Base-by-base conservation (phyloP, 225 moss, liverwort and hornwort genomes). In the Polytrichum formosum region DNA sequence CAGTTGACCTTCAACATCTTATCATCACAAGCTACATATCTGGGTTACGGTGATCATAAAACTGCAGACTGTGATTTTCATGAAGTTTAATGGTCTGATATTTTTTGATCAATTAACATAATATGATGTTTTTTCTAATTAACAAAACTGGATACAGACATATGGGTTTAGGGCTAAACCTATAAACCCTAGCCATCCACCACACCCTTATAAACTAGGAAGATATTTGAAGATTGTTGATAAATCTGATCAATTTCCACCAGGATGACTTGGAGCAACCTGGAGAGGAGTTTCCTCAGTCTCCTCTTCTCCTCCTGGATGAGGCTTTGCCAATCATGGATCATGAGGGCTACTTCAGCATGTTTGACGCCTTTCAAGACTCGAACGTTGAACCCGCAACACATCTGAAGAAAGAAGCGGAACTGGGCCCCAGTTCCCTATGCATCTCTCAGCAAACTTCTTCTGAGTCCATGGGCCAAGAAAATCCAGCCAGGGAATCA, bases 291-390 rank as follows among this genome's bases (percentile, higher is more conserved):
- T 56, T 71, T 59, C 46, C 68, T 46, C 65, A 70, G 31, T 79
- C 73, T 31, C 71, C 75, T 65, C 65, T 77, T 73, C 61, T 21
- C 70, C 70, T 73, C 23, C 13, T 63, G 23, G 73, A 77, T 75
- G 77, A 69, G 10, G 30, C 62, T 7, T 65, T 75, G 73, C 79
- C 62, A 79, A 70, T 31, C 5, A 61, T 70, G 30, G 63, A 79
- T 54, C 69, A 75, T 13, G 72, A 75, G 26, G 59, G 46, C 16
- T 33, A 67, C 31, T 67, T 56, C 30, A 75, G 65, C 65, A 78
- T 71, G 78, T 71, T 78, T 68, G 68, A 83, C 46, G 22, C 30
- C n/a, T 6, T 80, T 26, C 71, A 80, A 54, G 68, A 78, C 61
- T 73, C 63, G 66, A 29, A 21, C 71, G 19, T 66, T 19, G 59